phyloP scores from a whole-genome alignment of 306 rosid genomes.

The Inga laurina region DNA sequence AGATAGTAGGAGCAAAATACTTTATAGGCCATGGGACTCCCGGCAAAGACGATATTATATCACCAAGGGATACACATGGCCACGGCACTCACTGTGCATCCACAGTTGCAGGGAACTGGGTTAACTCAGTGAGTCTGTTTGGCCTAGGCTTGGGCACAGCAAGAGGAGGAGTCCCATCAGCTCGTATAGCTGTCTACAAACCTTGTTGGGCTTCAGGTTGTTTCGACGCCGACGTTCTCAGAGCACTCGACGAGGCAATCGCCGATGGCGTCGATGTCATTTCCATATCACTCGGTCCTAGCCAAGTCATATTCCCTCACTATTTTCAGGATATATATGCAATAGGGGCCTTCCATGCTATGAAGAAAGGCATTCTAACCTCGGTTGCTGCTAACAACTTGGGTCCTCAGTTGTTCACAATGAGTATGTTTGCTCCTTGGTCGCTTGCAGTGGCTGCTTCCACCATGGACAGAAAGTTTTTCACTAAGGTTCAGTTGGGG shows the following conservation, averaged over 20 bases:
- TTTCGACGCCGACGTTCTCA: background rate
- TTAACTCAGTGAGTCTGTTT: no score
- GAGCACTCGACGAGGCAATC: background rate
- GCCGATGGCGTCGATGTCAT: background rate
- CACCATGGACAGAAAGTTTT: background rate
- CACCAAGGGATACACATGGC: no score
- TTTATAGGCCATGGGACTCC: no score
- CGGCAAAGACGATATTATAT: no score
- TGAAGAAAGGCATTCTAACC: background rate
- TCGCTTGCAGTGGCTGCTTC: background rate
- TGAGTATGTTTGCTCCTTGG: background rate
- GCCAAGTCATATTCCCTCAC: no score
- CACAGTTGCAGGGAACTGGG: no score
- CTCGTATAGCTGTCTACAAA: no score
- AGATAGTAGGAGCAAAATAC: no score
- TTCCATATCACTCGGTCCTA: background rate
- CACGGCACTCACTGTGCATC: no score
- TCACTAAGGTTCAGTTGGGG: background rate
- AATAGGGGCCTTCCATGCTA: background rate
- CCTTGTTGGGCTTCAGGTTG: no score
- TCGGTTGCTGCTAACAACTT: background rate
- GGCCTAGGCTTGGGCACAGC: no score
- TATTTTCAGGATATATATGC: background rate
- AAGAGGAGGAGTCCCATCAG: no score
- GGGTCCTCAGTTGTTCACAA: background rate